A percentile compares a stretch with the other conserved stretches of the same genome.
These are phyloP conservation scores for Epichloe scottii DNA, from an alignment of 2,329 filamentous ascomycete species.

Conservation along the genomic window DNA sequence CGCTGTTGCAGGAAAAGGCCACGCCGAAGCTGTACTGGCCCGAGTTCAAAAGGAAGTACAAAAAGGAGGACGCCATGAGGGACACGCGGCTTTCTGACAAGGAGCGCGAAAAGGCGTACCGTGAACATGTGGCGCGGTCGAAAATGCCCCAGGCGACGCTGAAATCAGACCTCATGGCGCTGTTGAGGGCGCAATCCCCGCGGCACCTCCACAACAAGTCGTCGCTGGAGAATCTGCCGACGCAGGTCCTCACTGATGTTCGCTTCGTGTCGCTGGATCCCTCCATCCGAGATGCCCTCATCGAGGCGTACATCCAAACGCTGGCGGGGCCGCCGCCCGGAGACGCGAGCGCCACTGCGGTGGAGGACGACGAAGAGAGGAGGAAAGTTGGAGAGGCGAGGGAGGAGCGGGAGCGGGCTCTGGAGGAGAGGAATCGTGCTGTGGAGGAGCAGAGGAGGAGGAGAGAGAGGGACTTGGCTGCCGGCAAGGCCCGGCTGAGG, in stretches of 20 bases:
- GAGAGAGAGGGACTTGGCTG: constrained; percentile 45
- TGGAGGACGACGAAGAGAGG: constrained; percentile 37
- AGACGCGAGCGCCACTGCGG: constrained; percentile 23
- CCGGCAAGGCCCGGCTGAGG: constrained; percentile 46
- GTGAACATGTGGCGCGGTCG: constrained; percentile 57
- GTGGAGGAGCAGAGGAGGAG: constrained; percentile 52
- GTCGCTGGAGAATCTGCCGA: constrained; percentile 44
- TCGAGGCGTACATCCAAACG: constrained; percentile 54
- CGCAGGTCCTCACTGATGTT: constrained; percentile 50
- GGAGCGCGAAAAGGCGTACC: constrained; percentile 68
- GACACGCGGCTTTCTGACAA: constrained; percentile 59
- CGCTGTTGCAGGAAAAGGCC: constrained; percentile 68
- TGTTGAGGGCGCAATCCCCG: constrained; percentile 50
- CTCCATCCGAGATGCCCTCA: constrained; percentile 46
- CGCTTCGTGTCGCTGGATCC: constrained; percentile 57
- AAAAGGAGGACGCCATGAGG: constrained; percentile 69
- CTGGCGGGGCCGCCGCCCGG: constrained; percentile 42
- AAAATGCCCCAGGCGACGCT: constrained; percentile 53
- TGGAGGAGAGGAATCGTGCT: constrained; percentile 49
- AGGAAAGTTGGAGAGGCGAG: constrained; percentile 37
- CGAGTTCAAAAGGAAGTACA: constrained; percentile 87
- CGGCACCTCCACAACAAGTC: constrained; percentile 48
- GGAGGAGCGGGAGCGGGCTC: constrained; percentile 50
- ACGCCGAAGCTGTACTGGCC: constrained; percentile 94
- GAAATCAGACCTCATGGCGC: constrained; percentile 54